A percentile compares a stretch with the other conserved stretches of the same genome.
phyloP scores from a whole-genome alignment of 306 rosid genomes.

The Medicago ruthenica region DNA sequence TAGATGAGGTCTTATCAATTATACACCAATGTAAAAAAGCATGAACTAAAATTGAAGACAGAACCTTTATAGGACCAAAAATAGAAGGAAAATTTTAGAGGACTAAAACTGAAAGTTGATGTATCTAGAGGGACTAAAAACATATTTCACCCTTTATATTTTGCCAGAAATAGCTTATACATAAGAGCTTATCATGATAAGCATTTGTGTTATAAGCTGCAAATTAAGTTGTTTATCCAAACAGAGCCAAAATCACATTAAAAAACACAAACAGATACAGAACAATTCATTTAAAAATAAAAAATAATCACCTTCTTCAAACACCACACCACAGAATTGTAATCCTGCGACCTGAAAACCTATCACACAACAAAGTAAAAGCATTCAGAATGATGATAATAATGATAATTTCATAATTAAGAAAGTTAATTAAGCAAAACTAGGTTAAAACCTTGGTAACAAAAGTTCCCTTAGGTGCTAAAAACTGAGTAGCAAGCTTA shows the following conservation, averaged over 20 bases:
- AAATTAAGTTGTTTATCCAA: no score
- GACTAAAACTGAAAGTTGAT: no score
- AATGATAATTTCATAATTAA: not conserved
- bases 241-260: constrained; percentile 1
- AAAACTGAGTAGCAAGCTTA: constrained; percentile 77
- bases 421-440: not conserved
- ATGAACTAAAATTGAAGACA: no score
- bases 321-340: constrained; percentile 78
- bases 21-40: no score
- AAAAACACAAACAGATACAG: not conserved
- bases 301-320: constrained; percentile 65
- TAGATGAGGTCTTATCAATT: no score
- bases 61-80: no score
- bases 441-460: constrained; percentile 61
- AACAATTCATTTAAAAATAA: not conserved
- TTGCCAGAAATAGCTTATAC: no score
- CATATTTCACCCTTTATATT: no score
- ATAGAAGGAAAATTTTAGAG: no score
- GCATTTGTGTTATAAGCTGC: no score
- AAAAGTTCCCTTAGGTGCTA: constrained; percentile 83
- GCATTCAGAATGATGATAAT: constrained; percentile 11
- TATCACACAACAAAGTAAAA: constrained; percentile 36
- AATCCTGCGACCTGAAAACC: constrained; percentile 98
- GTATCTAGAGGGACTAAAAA: no score
- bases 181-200: no score